Evolutionary conservation across 2,329 filamentous ascomycete species (phyloP).

Genomic region (Sporothrix luriei): DNA sequence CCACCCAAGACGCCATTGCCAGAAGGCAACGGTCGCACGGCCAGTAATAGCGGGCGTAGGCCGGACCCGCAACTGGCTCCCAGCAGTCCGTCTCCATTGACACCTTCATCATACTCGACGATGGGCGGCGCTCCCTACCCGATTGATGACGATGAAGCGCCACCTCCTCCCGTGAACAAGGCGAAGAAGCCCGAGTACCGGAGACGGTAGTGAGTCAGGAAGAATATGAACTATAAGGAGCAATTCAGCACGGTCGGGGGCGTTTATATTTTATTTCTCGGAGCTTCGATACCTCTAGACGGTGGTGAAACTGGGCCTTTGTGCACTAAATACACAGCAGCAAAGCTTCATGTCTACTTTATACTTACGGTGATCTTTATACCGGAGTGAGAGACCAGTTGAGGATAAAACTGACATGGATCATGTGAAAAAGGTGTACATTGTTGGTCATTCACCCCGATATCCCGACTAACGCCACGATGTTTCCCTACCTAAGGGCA

Average conservation of each 20-base stretch:
- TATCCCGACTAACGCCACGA: neutral
- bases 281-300: too few species aligned
- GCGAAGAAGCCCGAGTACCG: slow-evolving; percentile 76
- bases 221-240: neutral
- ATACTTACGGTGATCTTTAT: neutral
- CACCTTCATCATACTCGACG: slow-evolving; percentile 73
- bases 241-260: neutral
- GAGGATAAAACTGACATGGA: too few species aligned
- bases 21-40: slow-evolving; percentile 46
- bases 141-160: slow-evolving; percentile 74
- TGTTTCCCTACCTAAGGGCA: neutral
- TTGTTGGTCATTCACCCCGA: neutral
- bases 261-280: neutral
- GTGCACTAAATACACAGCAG: too few species aligned
- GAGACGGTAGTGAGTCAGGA: slow-evolving; percentile 24
- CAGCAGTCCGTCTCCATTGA: slow-evolving; percentile 56
- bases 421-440: neutral
- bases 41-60: slow-evolving; percentile 39
- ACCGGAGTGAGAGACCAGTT: neutral
- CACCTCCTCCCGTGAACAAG: slow-evolving; percentile 83
- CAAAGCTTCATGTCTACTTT: too few species aligned
- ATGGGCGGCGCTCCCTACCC: slow-evolving; percentile 70
- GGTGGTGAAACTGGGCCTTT: neutral
- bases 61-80: neutral
- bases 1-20: slow-evolving; percentile 77